phyloP scores from a whole-genome alignment of 495 filamentous ascomycete genomes.

The Xylaria longipes region DNA sequence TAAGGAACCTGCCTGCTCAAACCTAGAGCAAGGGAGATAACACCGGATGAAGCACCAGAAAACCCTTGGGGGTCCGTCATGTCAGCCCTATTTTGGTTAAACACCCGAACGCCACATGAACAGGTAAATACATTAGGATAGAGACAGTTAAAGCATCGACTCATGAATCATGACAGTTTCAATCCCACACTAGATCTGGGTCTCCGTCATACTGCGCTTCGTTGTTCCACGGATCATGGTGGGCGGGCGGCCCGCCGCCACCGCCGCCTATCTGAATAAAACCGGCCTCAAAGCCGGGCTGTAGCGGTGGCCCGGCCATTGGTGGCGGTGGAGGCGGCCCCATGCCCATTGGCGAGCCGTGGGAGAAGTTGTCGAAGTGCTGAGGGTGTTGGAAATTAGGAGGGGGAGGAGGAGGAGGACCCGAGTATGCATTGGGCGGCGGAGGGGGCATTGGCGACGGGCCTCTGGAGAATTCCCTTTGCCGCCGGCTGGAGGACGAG shows the following conservation, averaged over 20 bases:
- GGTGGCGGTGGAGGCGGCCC: slow-evolving; percentile 21
- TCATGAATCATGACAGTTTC: background rate
- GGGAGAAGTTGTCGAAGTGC: slow-evolving; percentile 21
- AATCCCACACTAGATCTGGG: slow-evolving; percentile 21
- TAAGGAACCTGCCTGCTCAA: background rate
- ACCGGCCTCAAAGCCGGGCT: slow-evolving; percentile 35
- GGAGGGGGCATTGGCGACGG: slow-evolving; percentile 21
- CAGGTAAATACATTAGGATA: slow-evolving; percentile 11
- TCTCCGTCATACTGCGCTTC: slow-evolving; percentile 1
- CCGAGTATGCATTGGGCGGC: slow-evolving; percentile 2
- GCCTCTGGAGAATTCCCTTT: slow-evolving; percentile 15
- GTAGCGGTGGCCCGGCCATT: slow-evolving; percentile 30
- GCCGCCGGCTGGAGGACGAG: slow-evolving; percentile 25
- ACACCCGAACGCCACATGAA: slow-evolving; percentile 2
- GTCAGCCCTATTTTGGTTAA: background rate
- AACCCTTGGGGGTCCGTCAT: background rate
- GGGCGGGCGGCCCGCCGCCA: slow-evolving; percentile 23
- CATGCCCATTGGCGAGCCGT: slow-evolving; percentile 2
- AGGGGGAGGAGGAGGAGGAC: slow-evolving; percentile 2
- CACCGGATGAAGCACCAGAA: background rate
- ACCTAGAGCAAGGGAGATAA: background rate
- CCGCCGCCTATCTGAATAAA: slow-evolving; percentile 38
- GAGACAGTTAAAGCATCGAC: background rate
- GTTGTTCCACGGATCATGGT: slow-evolving; percentile 17
- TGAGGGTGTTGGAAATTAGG: slow-evolving; percentile 24